Evolutionary conservation across 2,329 filamentous ascomycete species (phyloP).

Genomic region (Sclerotinia glacialis): DNA sequence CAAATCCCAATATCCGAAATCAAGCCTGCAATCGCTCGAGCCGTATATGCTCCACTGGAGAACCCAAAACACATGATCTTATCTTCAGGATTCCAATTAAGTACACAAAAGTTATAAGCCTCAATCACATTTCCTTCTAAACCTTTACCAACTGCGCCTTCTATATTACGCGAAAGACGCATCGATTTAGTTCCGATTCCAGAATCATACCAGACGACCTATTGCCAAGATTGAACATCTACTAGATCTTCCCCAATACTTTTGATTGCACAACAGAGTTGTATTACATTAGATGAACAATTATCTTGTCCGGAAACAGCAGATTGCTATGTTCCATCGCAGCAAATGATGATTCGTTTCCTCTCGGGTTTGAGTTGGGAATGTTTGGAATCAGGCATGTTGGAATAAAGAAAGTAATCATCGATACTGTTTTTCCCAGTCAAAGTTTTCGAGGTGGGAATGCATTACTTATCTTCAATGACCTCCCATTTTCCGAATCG

Average conservation of each 20-base stretch:
- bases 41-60: conserved; percentile 43
- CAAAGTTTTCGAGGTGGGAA: background rate
- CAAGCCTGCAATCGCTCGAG: conserved; percentile 39
- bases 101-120: conserved; percentile 44
- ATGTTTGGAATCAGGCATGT: background rate
- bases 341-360: conserved; percentile 17
- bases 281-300: conserved; percentile 10
- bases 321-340: conserved; percentile 19
- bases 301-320: conserved; percentile 2
- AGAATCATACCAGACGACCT: conserved; percentile 22
- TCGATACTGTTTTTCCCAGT: background rate
- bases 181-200: conserved; percentile 16
- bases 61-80: conserved; percentile 36
- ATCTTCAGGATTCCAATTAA: conserved; percentile 12
- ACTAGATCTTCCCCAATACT: background rate
- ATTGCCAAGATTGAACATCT: background rate
- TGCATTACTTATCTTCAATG: background rate
- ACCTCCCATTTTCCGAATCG: background rate
- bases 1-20: conserved; percentile 10
- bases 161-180: background rate
- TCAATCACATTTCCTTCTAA: conserved; percentile 22
- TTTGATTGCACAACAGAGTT: conserved; percentile 12
- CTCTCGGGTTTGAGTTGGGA: background rate
- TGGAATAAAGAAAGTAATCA: background rate
- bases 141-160: conserved; percentile 18